Evolutionary conservation across 345 rosid genomes (phyloP).

Genomic region (Ceriops tagal): DNA sequence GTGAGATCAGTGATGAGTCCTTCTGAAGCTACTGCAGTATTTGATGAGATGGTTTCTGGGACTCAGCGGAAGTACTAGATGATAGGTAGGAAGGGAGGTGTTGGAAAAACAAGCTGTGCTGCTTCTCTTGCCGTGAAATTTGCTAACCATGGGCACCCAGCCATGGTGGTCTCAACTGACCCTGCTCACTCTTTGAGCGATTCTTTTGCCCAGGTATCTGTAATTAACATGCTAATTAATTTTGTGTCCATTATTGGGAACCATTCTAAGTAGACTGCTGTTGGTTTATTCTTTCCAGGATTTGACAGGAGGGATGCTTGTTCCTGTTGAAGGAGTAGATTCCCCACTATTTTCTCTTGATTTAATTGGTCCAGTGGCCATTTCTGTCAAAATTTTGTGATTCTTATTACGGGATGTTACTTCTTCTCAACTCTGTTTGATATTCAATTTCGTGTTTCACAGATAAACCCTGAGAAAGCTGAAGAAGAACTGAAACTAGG

Average conservation of each 20-base stretch:
- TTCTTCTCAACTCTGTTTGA: constrained; percentile 9
- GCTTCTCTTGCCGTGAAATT: constrained; percentile 84
- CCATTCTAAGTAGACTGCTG: constrained; percentile 1
- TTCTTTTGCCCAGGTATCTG: constrained; percentile 56
- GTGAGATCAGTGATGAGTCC: constrained; percentile 53
- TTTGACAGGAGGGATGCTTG: constrained; percentile 62
- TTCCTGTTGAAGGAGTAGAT: constrained; percentile 67
- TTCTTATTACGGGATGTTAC: constrained; percentile 4
- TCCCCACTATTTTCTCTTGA: constrained; percentile 73
- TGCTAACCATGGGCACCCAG: constrained; percentile 74
- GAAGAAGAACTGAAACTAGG: constrained; percentile 67
- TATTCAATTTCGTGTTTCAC: constrained; percentile 22
- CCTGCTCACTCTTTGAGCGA: constrained; percentile 87
- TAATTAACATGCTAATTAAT: neutral
- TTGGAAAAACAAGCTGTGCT: constrained; percentile 86
- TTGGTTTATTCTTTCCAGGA: constrained; percentile 38
- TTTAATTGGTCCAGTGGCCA: constrained; percentile 32
- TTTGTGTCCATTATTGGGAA: no score
- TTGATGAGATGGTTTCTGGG: constrained; percentile 49
- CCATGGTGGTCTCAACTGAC: constrained; percentile 78
- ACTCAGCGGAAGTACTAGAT: constrained; percentile 55
- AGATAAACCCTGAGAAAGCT: constrained; percentile 65
- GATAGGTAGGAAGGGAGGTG: constrained; percentile 84
- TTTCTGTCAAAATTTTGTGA: neutral
- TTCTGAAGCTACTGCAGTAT: constrained; percentile 39